These are phyloP conservation scores for Mucor plumbeus DNA, from an alignment of 371 early-diverging fungal genomes.

Conservation along the genomic window DNA sequence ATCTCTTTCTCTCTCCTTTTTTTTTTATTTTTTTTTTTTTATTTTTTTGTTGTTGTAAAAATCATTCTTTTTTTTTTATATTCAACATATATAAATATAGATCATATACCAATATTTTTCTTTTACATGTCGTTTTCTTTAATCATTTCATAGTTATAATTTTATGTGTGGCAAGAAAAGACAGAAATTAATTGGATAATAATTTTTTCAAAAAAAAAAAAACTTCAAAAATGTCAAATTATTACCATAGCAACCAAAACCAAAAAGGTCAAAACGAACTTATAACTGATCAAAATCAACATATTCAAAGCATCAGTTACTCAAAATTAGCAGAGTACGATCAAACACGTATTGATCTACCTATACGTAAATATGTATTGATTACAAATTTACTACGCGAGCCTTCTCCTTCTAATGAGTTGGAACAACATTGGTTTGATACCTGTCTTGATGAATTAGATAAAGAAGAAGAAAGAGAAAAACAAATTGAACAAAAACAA, in stretches of 20 bases:
- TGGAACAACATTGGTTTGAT: slow-evolving; percentile 35
- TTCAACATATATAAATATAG: neutral
- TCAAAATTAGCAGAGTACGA: slow-evolving; percentile 31
- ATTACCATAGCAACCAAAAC: neutral
- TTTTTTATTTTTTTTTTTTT: neutral
- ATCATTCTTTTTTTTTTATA: neutral
- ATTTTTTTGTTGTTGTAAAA: no score
- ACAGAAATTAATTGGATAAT: slow-evolving; percentile 1
- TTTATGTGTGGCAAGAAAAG: slow-evolving; percentile 7
- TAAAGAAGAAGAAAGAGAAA: slow-evolving; percentile 15
- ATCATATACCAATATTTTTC: neutral
- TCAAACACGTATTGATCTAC: slow-evolving; percentile 27
- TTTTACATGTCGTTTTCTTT: neutral
- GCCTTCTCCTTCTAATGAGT: neutral
- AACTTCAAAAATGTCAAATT: slow-evolving; percentile 3
- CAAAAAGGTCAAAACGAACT: neutral
- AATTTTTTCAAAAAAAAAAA: neutral
- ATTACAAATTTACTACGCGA: slow-evolving; percentile 31
- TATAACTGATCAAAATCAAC: neutral
- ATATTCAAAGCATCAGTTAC: slow-evolving; percentile 26
- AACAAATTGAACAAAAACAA: neutral
- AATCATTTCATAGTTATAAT: neutral
- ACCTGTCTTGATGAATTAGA: slow-evolving; percentile 26
- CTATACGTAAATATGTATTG: slow-evolving; percentile 35
- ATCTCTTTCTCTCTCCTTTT: neutral